These are phyloP conservation scores for Yarrowia sp. DNA, from an alignment of 805 yeast genomes.

Conservation along the genomic window DNA sequence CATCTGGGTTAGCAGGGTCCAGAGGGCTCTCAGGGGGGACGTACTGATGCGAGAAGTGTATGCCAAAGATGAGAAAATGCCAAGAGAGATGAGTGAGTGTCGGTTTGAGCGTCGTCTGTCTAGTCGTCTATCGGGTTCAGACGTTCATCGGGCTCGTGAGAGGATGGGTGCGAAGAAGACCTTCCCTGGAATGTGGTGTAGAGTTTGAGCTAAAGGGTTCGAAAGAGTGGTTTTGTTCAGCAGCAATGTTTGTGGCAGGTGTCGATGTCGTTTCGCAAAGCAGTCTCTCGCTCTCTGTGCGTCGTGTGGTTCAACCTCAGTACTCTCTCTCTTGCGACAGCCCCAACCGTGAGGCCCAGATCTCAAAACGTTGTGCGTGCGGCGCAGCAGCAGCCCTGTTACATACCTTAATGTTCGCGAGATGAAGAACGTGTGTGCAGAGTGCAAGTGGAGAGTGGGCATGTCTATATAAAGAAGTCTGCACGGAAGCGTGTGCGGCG, in stretches of 20 bases:
- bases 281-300: neutral
- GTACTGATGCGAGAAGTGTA: too few relatives aligned
- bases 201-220: constrained; percentile 10
- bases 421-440: neutral
- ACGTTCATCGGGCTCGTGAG: too few relatives aligned
- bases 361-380: neutral
- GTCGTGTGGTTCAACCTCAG: neutral
- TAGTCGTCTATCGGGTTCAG: too few relatives aligned
- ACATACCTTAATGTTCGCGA: neutral
- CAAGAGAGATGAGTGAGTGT: too few relatives aligned
- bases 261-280: neutral
- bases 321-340: neutral
- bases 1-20: constrained; percentile 9
- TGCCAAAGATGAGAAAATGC: too few relatives aligned
- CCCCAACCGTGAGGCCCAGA: constrained; percentile 1
- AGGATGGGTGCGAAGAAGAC: too few relatives aligned
- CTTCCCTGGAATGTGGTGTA: constrained; percentile 1
- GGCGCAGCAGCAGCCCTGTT: constrained; percentile 11
- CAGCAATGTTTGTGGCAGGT: too few relatives aligned
- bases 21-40: too few relatives aligned
- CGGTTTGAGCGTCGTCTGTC: too few relatives aligned
- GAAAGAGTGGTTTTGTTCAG: too few relatives aligned
- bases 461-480: neutral
- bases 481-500: neutral
- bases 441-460: too few relatives aligned